phyloP scores from a whole-genome alignment of 805 yeast species.

The Metschnikowia similis region DNA sequence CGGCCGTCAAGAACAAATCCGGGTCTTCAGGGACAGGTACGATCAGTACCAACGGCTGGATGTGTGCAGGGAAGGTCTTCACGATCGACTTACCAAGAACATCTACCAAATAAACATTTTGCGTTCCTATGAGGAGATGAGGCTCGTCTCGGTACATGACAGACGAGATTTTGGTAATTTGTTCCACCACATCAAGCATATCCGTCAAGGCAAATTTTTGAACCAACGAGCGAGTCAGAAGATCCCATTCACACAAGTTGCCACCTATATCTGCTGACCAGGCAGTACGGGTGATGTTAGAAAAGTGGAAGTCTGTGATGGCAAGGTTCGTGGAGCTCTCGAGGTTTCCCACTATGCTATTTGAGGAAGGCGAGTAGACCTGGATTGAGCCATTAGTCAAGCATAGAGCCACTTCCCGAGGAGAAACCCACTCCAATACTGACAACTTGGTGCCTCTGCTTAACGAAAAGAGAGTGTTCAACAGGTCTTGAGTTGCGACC shows the following conservation, averaged over 20 bases:
- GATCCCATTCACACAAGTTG: constrained; percentile 58
- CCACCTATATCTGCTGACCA: constrained; percentile 64
- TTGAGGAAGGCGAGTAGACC: constrained; percentile 63
- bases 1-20: constrained; percentile 61
- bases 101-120: constrained; percentile 56
- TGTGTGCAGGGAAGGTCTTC: constrained; percentile 69
- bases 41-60: constrained; percentile 57
- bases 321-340: constrained; percentile 42
- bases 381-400: constrained; percentile 61
- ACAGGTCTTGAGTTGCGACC: constrained; percentile 35
- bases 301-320: constrained; percentile 48
- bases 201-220: constrained; percentile 43
- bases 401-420: constrained; percentile 51
- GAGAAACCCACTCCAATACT: constrained; percentile 53
- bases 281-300: constrained; percentile 37
- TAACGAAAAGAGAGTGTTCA: constrained; percentile 48
- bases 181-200: constrained; percentile 25
- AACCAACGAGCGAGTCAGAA: constrained; percentile 38
- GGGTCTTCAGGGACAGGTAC: constrained; percentile 31
- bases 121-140: constrained; percentile 61
- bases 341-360: constrained; percentile 52
- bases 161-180: constrained; percentile 29
- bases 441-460: constrained; percentile 49
- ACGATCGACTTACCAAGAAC: constrained; percentile 33
- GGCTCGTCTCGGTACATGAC: constrained; percentile 29